Conservation (phyloP, 2,329 filamentous ascomycete genomes). For the Microsporum ferrugineum region DNA sequence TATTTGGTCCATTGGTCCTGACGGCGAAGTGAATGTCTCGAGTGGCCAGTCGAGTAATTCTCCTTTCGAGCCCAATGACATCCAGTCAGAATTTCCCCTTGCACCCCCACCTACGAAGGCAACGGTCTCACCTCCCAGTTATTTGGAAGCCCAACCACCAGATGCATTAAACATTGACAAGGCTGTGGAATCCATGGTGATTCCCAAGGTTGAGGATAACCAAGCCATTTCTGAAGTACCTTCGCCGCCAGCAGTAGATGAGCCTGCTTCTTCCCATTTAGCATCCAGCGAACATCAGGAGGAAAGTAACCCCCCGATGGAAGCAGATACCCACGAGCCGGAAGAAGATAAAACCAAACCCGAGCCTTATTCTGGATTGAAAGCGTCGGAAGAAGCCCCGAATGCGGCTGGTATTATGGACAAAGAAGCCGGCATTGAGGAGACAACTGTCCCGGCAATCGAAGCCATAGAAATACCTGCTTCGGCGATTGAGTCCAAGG, state of each 20-base stretch:
- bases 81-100: background rate
- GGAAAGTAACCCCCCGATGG: background rate
- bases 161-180: background rate
- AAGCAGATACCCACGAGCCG: background rate
- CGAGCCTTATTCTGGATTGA: background rate
- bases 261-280: background rate
- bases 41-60: background rate
- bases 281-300: background rate
- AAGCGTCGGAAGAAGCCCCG: background rate
- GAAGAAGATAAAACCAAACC: background rate
- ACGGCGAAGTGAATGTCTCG: conserved; percentile 7
- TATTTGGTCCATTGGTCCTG: conserved; percentile 29
- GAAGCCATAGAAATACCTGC: background rate
- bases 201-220: background rate
- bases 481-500: background rate
- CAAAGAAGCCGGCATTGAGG: background rate
- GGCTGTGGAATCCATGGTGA: background rate
- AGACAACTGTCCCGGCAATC: background rate
- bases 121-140: background rate
- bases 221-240: background rate
- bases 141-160: background rate
- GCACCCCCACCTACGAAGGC: background rate
- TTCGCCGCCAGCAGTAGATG: background rate
- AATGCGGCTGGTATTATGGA: background rate
- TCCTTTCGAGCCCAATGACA: background rate